A percentile compares a stretch with the other conserved stretches of the same genome.
phyloP scores from a whole-genome alignment of 1,284 basidiomycete genomes.

The Cryptococcus hybrid region DNA sequence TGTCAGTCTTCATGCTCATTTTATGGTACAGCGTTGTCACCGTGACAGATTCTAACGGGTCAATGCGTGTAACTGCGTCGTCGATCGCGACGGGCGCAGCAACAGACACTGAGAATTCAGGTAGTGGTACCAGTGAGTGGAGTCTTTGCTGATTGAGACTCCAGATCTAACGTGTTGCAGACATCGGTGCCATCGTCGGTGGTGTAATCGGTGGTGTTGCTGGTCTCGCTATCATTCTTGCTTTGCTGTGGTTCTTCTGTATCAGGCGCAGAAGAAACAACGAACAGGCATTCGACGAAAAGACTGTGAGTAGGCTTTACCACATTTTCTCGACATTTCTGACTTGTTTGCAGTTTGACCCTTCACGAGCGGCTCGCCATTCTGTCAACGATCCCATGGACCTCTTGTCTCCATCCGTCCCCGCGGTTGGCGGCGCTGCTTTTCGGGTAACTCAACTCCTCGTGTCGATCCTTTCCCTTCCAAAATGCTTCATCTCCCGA shows the following conservation, averaged over 20 bases:
- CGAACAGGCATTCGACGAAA: constrained; percentile 48
- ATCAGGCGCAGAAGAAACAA: constrained; percentile 29
- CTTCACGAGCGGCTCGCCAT: constrained; percentile 35
- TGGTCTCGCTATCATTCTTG: constrained; percentile 29
- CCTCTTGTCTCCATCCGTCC: constrained; percentile 29
- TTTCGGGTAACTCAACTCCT: constrained; percentile 5
- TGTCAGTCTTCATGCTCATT: background rate
- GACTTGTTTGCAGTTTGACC: constrained; percentile 35
- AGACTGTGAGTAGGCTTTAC: constrained; percentile 36
- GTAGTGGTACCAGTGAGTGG: constrained; percentile 16
- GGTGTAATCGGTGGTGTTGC: constrained; percentile 48
- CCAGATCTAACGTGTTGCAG: constrained; percentile 13
- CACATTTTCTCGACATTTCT: background rate
- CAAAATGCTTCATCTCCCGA: background rate
- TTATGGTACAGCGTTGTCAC: constrained; percentile 11
- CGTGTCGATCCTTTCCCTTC: constrained; percentile 34
- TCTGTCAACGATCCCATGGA: constrained; percentile 44
- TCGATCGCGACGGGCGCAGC: constrained; percentile 6
- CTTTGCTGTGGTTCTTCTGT: constrained; percentile 40
- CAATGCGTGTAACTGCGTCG: constrained; percentile 17
- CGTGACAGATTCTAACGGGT: constrained; percentile 19
- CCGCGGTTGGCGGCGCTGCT: constrained; percentile 22
- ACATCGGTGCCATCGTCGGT: constrained; percentile 49
- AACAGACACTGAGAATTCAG: background rate
- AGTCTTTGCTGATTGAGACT: background rate